Conservation (phyloP, 108 stramenopile genomes). For the Cyclotella atomus region DNA sequence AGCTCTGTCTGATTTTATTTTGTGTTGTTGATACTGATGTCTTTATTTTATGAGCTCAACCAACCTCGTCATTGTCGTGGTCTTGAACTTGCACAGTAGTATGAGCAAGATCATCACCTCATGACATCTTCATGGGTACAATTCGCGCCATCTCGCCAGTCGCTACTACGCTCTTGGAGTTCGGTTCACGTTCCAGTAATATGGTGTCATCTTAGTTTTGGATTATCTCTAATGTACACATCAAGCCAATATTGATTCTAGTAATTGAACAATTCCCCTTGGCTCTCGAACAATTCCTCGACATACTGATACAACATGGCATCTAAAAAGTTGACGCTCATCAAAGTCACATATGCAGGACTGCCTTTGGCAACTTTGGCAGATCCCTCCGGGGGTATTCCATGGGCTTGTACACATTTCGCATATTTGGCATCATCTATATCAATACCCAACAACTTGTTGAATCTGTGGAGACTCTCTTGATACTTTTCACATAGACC, state of each 20-base stretch:
- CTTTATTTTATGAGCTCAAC: not conserved
- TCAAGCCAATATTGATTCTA: not conserved
- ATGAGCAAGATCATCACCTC: no score
- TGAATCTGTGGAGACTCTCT: conserved; percentile 20
- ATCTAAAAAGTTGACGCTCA: conserved; percentile 27
- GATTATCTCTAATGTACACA: not conserved
- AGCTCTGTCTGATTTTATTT: not conserved
- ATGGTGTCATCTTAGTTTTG: no score
- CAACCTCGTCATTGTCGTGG: not conserved
- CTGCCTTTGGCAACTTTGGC: not conserved
- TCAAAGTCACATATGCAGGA: conserved; percentile 1
- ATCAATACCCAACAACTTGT: conserved; percentile 8
- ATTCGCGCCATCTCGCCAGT: no score
- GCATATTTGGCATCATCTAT: not conserved
- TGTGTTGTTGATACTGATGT: not conserved
- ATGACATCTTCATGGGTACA: no score
- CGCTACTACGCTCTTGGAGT: no score
- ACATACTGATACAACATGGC: conserved; percentile 36
- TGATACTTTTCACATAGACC: conserved; percentile 8
- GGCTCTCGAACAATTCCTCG: conserved; percentile 11
- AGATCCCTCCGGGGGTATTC: not conserved
- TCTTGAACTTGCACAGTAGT: conserved; percentile 9
- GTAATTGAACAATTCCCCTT: conserved; percentile 7
- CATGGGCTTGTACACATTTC: conserved; percentile 5
- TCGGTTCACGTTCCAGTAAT: no score